These are phyloP conservation scores for Penicillium italicum DNA, from an alignment of 2,329 filamentous ascomycete genomes.

Conservation along the genomic window DNA sequence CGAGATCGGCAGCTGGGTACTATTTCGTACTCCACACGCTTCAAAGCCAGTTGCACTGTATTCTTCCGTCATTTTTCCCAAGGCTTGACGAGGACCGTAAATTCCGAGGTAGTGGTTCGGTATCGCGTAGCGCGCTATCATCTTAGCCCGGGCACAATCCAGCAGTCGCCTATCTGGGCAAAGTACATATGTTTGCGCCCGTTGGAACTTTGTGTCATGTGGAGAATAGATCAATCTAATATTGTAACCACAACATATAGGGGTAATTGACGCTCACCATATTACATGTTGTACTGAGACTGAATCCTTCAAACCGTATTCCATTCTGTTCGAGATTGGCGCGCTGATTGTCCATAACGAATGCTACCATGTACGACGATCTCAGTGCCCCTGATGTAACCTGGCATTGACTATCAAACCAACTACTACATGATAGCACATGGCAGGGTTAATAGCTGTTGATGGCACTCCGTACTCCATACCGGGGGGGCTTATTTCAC, in stretches of 20 bases:
- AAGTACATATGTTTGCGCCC: not conserved
- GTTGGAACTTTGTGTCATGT: not conserved
- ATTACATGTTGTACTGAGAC: not conserved
- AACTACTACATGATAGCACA: not conserved
- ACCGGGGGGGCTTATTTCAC: not conserved
- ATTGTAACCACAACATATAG: not conserved
- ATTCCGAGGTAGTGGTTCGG: not conserved
- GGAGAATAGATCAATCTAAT: slow-evolving; percentile 1
- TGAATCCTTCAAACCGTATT: not conserved
- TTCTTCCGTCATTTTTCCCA: not conserved
- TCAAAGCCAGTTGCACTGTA: not conserved
- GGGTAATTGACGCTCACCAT: not conserved
- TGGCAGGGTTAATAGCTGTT: not conserved
- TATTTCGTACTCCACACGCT: not conserved
- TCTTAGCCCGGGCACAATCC: not conserved
- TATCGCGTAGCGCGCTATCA: not conserved
- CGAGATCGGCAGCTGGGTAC: not conserved
- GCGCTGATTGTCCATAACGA: not conserved
- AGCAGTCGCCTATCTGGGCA: slow-evolving; percentile 2
- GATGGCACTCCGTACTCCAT: not conserved
- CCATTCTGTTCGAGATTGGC: not conserved
- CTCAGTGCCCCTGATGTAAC: not conserved
- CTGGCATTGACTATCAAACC: not conserved
- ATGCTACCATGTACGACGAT: slow-evolving; percentile 1
- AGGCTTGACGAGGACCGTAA: not conserved